Base-by-base conservation (phyloP, 495 filamentous ascomycete genomes). In the Penicillium nucicola region DNA sequence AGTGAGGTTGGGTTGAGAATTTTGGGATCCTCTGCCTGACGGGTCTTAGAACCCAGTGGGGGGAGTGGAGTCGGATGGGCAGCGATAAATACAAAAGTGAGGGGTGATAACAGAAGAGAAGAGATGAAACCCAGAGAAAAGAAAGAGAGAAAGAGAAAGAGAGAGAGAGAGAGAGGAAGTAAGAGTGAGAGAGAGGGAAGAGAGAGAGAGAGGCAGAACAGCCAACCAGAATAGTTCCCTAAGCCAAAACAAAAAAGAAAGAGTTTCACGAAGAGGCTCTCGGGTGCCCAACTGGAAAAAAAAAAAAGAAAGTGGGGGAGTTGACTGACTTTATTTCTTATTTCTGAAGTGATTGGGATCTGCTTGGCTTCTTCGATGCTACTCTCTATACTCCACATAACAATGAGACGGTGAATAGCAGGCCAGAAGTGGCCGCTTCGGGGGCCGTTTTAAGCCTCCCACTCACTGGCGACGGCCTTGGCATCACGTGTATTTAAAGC, bases 181-280 rank as follows among this genome's bases (percentile, higher is more conserved):
- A 52, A 42, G 40, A 50, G 43, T 49, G 52, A 19, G 31, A 36
- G 44, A 42, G 36, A 48, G 42, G 35, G 39, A 35, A 37, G 48
- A 37, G 31, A 53, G 40, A 49, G 15, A 37, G 18, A 48, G 48
- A 28, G 28, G 42, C 37, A 52, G 40, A 42, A 39, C n/a, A 45
- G 49, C 47, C 17, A 28, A 39, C 35, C 46, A 37, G 34, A 41
- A 39, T 42, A 41, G 22, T 22, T n/a, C n/a, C n/a, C n/a, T n/a
- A n/a, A n/a, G n/a, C 18, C 32, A 42, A 44, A 49, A 45, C 45
- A 25, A 31, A 34, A 31, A 44, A 42, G 38, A 28, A 30, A 37
- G 38, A 56, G 58, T 58, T 55, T 48, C 55, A 61, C 54, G 55
- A 61, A 46, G 55, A 58, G 51, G 57, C 57, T 60, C 57, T 50